A percentile compares a stretch with the other conserved stretches of the same genome.
phyloP scores from a whole-genome alignment of 495 filamentous ascomycete species.

The Echria macrotheca region DNA sequence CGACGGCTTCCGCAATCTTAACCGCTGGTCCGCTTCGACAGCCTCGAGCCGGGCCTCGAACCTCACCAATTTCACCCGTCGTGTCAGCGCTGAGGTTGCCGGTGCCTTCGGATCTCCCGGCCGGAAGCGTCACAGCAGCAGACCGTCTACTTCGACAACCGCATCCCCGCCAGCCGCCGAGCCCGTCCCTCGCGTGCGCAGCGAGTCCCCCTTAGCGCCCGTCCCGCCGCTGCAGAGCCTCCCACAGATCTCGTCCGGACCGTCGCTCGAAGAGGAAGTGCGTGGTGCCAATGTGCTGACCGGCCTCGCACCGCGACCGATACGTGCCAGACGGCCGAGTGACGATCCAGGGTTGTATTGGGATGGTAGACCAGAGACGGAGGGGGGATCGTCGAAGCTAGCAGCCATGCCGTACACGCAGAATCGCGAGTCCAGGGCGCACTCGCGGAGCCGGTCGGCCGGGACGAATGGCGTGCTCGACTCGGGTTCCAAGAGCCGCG shows the following conservation, averaged over 20 bases:
- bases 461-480: constrained; percentile 38
- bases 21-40: constrained; percentile 80
- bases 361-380: constrained; percentile 25
- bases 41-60: constrained; percentile 60
- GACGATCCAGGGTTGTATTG: constrained; percentile 18
- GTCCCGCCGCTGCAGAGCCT: constrained; percentile 28
- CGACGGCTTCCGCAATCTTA: constrained; percentile 66
- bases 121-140: constrained; percentile 25
- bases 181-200: constrained; percentile 2
- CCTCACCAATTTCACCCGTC: constrained; percentile 51
- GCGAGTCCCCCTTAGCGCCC: constrained; percentile 20
- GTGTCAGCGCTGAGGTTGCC: constrained; percentile 43
- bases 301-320: constrained; percentile 8
- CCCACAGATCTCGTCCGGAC: constrained; percentile 35
- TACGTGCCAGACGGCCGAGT: constrained; percentile 6
- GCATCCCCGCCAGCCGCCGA: constrained; percentile 18
- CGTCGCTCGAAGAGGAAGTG: constrained; percentile 33
- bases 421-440: constrained; percentile 34
- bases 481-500: constrained; percentile 30
- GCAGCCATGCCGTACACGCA: constrained; percentile 31
- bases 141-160: constrained; percentile 23
- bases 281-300: constrained; percentile 21
- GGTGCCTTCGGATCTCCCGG: constrained; percentile 21
- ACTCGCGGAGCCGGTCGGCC: constrained; percentile 46
- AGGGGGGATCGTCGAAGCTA: constrained; percentile 12